Conservation (phyloP, 768 basidiomycete genomes). For the Filobasidium wieringae region DNA sequence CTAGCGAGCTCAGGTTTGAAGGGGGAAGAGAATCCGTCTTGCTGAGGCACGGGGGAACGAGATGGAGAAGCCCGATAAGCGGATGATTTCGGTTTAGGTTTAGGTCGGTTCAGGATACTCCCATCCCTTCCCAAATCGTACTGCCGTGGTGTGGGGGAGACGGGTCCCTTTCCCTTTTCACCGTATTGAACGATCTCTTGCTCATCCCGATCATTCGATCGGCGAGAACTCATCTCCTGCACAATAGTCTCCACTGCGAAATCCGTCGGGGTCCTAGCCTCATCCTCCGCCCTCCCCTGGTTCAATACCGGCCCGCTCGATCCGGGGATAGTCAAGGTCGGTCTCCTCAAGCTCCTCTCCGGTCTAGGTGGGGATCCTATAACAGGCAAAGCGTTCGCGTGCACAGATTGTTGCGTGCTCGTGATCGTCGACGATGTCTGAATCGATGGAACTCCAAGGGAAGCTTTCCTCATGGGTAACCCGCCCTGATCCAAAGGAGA, state of each 20-base stretch:
- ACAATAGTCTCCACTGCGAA: conserved; percentile 1
- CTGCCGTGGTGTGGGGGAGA: background rate
- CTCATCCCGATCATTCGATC: no score
- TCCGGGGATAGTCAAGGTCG: background rate
- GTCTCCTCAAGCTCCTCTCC: background rate
- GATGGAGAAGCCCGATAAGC: background rate
- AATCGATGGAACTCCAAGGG: background rate
- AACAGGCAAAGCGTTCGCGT: no score
- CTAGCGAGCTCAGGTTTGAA: background rate
- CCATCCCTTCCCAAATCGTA: background rate
- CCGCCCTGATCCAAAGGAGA: no score
- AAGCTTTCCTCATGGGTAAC: no score
- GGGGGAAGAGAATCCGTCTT: background rate
- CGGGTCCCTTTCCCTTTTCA: background rate
- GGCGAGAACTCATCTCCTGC: conserved; percentile 11
- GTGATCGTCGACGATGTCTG: no score
- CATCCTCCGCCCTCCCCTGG: background rate
- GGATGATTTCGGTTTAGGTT: conserved; percentile 2
- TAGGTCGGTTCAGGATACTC: conserved; percentile 10
- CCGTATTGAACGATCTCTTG: no score
- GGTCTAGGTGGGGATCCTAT: no score
- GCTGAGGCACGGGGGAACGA: background rate
- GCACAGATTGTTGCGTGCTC: no score
- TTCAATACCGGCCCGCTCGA: background rate
- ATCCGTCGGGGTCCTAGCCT: background rate